Percentiles rank a stretch among this genome's conserved stretches.
Evolutionary conservation across 164 flowering plant species (phyloP).

Genomic region (Saururus chinensis): DNA sequence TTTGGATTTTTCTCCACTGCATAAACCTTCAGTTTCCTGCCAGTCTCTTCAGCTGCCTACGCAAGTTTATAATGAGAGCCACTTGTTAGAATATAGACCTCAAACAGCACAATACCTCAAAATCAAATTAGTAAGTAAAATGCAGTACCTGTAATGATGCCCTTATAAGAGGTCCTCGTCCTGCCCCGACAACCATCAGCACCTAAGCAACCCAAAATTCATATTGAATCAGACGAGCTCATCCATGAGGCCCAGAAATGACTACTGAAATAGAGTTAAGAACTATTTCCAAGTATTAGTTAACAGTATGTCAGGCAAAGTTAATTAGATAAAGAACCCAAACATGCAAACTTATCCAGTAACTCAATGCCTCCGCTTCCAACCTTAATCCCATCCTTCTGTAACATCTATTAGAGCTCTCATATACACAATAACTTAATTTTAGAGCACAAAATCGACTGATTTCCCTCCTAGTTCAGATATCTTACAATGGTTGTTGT

Average conservation of each 20-base stretch:
- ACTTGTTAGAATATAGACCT: background rate
- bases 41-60: slow-evolving; percentile 96
- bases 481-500: slow-evolving; percentile 44
- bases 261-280: no score
- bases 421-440: no score
- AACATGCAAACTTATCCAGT: no score
- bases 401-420: no score
- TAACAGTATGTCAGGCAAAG: no score
- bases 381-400: no score
- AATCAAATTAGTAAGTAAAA: background rate
- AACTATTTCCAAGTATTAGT: no score
- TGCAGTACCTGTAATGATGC: slow-evolving; percentile 76
- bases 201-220: slow-evolving; percentile 26
- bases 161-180: slow-evolving; percentile 97
- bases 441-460: no score
- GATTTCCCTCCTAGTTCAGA: background rate
- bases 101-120: background rate
- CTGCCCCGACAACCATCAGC: slow-evolving; percentile 99
- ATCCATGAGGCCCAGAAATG: no score
- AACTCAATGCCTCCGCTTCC: no score
- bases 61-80: background rate
- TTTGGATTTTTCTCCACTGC: slow-evolving; percentile 99
- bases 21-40: slow-evolving; percentile 76
- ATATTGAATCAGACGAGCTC: no score
- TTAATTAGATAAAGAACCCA: no score